Conservation (phyloP, 2,329 filamentous ascomycete genomes). For the Xylaria sp. region DNA sequence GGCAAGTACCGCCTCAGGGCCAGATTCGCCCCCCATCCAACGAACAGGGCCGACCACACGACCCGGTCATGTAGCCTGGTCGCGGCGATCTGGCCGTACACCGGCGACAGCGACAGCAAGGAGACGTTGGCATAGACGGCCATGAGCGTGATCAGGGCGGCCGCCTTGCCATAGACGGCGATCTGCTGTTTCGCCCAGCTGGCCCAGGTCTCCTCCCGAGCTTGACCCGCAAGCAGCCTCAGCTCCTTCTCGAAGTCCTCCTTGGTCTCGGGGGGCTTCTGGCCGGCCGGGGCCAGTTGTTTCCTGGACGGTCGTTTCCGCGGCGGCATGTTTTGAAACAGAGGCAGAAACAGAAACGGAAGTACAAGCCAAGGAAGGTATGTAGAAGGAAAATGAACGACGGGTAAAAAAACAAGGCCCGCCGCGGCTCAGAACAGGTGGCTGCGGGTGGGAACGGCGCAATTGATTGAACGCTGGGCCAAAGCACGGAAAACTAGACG, state of each 20-base stretch:
- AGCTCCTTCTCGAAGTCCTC: conserved; percentile 59
- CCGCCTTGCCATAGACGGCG: conserved; percentile 45
- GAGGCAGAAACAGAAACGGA: not conserved
- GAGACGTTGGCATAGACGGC: conserved; percentile 72
- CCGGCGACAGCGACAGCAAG: conserved; percentile 77
- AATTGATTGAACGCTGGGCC: conserved; percentile 4
- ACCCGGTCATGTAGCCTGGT: conserved; percentile 70
- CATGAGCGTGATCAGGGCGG: conserved; percentile 56
- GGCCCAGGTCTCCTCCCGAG: conserved; percentile 36
- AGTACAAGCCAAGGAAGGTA: not conserved
- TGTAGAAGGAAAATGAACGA: conserved; percentile 1
- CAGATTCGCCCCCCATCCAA: conserved; percentile 72
- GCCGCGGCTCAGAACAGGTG: not conserved
- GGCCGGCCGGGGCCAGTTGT: conserved; percentile 32
- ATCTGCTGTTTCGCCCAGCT: conserved; percentile 43
- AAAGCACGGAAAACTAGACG: conserved; percentile 8
- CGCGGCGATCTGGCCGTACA: conserved; percentile 84
- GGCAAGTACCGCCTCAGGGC: conserved; percentile 54
- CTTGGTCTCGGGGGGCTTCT: conserved; percentile 47
- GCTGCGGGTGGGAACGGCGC: not conserved
- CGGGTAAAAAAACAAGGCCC: too few relatives aligned
- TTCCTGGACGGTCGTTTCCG: conserved; percentile 33
- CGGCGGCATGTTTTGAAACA: conserved; percentile 32
- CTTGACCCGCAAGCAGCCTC: conserved; percentile 47
- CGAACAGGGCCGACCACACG: conserved; percentile 66